Conservation (phyloP, 2,329 filamentous ascomycete species). For the Fusarium pseudocircinatum region DNA sequence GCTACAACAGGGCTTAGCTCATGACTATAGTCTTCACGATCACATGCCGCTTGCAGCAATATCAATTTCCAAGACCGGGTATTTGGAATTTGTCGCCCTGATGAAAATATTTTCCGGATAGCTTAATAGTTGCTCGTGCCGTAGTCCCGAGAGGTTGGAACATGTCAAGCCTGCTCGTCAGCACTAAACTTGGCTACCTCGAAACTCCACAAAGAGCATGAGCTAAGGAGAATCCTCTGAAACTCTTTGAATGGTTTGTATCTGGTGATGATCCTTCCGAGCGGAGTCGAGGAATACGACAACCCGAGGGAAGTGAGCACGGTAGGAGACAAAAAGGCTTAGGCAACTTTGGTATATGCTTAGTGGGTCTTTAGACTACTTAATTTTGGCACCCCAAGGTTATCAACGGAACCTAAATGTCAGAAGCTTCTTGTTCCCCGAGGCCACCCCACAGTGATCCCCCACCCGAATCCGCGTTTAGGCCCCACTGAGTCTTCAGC, state of each 20-base stretch:
- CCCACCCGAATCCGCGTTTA: background rate
- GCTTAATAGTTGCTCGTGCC: background rate
- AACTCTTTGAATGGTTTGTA: background rate
- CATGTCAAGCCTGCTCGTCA: background rate
- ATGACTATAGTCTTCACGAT: too few species aligned
- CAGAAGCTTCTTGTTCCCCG: background rate
- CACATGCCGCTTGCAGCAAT: fast-evolving
- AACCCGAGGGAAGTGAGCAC: background rate
- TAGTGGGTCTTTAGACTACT: background rate
- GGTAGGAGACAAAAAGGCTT: background rate
- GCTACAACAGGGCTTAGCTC: too few species aligned
- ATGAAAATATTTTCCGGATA: background rate
- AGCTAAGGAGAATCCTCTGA: background rate
- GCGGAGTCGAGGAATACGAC: background rate
- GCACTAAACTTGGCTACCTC: background rate
- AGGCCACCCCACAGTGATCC: background rate
- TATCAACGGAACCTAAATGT: background rate
- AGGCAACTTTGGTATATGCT: background rate
- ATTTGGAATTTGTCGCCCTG: background rate
- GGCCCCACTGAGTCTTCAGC: background rate
- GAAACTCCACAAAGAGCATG: background rate
- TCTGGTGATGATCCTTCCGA: background rate
- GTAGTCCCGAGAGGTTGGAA: background rate
- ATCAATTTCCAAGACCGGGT: background rate
- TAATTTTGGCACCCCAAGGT: background rate